phyloP scores from a whole-genome alignment of 768 basidiomycete species.

The Kwoniella pini region DNA sequence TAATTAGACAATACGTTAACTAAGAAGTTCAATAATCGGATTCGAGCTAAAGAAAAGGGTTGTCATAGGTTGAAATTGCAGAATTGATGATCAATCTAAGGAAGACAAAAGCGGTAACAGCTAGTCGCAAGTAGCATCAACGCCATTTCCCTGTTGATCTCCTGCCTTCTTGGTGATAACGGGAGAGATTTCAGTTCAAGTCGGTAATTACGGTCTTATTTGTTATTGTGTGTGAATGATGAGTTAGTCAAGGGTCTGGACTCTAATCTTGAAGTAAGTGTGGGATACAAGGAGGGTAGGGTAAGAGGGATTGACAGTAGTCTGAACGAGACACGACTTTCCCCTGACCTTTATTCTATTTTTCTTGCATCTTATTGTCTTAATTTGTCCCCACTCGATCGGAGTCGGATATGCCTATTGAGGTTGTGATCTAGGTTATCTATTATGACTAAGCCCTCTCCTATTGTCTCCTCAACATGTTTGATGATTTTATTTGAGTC shows the following conservation, averaged over 20 bases:
- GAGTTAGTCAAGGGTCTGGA: constrained; percentile 4
- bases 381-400: too few species aligned
- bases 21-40: neutral
- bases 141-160: neutral
- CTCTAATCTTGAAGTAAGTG: neutral
- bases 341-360: neutral
- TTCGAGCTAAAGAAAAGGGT: neutral
- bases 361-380: too few species aligned
- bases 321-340: neutral
- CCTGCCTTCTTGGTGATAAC: neutral
- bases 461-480: too few species aligned
- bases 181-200: neutral
- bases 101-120: too few species aligned
- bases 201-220: neutral
- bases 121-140: neutral
- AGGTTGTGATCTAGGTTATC: too few species aligned
- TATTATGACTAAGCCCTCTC: too few species aligned
- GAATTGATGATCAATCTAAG: too few species aligned
- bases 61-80: neutral
- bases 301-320: constrained; percentile 6
- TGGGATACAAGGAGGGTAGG: neutral
- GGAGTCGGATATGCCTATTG: too few species aligned
- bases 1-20: constrained; percentile 1
- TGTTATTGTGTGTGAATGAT: constrained; percentile 1
- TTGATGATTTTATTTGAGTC: too few species aligned